Evolutionary conservation across 2,329 filamentous ascomycete species (phyloP).

Genomic region (Phoma sp.): DNA sequence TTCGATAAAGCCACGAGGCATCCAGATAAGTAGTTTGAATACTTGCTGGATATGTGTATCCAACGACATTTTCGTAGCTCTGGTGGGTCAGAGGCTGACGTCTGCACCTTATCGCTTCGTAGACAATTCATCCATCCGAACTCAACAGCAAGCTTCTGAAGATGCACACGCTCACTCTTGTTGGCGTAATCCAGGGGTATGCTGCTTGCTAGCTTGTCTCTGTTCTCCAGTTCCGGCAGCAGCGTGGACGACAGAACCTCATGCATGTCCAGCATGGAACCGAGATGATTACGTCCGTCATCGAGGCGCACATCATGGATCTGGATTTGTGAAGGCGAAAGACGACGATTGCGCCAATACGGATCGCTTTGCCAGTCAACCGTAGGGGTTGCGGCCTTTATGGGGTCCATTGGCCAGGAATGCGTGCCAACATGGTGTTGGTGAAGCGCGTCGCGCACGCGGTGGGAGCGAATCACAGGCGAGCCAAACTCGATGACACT

Average conservation of each 20-base stretch:
- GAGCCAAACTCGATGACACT: background rate
- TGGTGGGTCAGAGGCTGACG: slow-evolving; percentile 34
- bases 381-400: slow-evolving; percentile 27
- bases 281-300: slow-evolving; percentile 37
- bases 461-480: slow-evolving; percentile 7
- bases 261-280: slow-evolving; percentile 50
- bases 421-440: background rate
- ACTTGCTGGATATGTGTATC: slow-evolving; percentile 55
- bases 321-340: slow-evolving; percentile 51
- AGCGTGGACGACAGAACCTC: slow-evolving; percentile 46
- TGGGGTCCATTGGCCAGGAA: slow-evolving; percentile 17
- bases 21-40: slow-evolving; percentile 49
- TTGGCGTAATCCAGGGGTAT: slow-evolving; percentile 31
- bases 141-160: slow-evolving; percentile 46
- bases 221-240: slow-evolving; percentile 38
- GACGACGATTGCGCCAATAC: slow-evolving; percentile 49
- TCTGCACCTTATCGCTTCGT: slow-evolving; percentile 43
- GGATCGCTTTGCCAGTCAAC: slow-evolving; percentile 48
- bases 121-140: slow-evolving; percentile 55
- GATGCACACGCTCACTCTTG: slow-evolving; percentile 46
- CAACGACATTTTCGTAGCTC: slow-evolving; percentile 48
- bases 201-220: slow-evolving; percentile 29
- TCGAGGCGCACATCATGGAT: slow-evolving; percentile 51
- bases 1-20: slow-evolving; percentile 43
- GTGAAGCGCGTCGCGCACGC: slow-evolving; percentile 2